Percentiles rank a stretch among this genome's conserved stretches.
These are phyloP conservation scores for Solanum neorickii DNA, from an alignment of 257 asterid genomes.

Conservation along the genomic window DNA sequence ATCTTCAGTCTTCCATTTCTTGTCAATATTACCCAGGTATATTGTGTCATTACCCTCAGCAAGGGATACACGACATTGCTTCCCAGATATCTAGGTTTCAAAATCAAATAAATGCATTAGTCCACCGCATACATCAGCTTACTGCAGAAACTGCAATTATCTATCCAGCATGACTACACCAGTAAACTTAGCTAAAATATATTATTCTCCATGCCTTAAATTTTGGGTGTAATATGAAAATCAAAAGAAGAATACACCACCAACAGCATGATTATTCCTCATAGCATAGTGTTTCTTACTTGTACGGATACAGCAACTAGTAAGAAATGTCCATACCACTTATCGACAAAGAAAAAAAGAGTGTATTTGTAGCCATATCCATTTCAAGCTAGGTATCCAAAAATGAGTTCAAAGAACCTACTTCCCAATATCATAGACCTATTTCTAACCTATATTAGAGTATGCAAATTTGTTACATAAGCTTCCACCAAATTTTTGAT, in stretches of 20 bases:
- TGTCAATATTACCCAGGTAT: constrained; percentile 63
- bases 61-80: constrained; percentile 33
- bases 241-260: background rate
- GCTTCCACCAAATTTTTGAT: background rate
- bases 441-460: background rate
- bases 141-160: background rate
- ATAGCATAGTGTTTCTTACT: background rate
- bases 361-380: background rate
- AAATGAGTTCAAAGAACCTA: background rate
- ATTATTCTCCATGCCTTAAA: background rate
- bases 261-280: background rate
- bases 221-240: background rate
- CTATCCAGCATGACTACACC: background rate
- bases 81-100: constrained; percentile 49
- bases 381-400: background rate
- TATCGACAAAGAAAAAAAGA: background rate
- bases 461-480: background rate
- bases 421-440: background rate
- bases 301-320: background rate
- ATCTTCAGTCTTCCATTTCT: constrained; percentile 54
- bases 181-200: background rate
- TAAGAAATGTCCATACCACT: background rate
- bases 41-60: constrained; percentile 62
- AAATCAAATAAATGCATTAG: constrained; percentile 10
- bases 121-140: background rate